A percentile compares a stretch with the other conserved stretches of the same genome.
These are phyloP conservation scores for Cyclostephanos tholiformis DNA, from an alignment of 108 stramenopile genomes.

Conservation along the genomic window DNA sequence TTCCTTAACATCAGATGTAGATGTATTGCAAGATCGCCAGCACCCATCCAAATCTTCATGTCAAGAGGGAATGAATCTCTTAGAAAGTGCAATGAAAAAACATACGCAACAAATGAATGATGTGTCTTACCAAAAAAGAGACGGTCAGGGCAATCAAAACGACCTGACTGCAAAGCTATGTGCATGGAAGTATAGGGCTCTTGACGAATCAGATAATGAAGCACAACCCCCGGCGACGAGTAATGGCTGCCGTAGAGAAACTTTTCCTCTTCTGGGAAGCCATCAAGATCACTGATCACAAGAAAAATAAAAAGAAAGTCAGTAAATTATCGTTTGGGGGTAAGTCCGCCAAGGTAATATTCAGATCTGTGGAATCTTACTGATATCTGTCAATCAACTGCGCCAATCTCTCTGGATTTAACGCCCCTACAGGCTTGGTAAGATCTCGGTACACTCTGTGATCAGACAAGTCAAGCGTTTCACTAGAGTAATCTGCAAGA, in stretches of 20 bases:
- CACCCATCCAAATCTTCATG: conserved; percentile 52
- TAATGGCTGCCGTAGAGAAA: conserved; percentile 97
- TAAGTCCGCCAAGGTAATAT: too few species aligned
- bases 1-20: conserved; percentile 91
- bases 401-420: conserved; percentile 74
- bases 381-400: conserved; percentile 73
- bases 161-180: conserved; percentile 89
- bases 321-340: background rate
- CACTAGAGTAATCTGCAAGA: conserved; percentile 82
- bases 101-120: background rate
- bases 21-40: conserved; percentile 80
- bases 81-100: background rate
- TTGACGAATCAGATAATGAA: conserved; percentile 80
- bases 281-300: conserved; percentile 65
- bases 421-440: conserved; percentile 92
- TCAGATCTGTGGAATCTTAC: conserved; percentile 1
- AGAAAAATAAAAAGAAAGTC: background rate
- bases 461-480: conserved; percentile 79
- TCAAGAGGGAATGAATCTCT: background rate
- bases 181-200: conserved; percentile 94
- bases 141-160: conserved; percentile 96
- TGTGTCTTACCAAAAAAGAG: conserved; percentile 68
- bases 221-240: conserved; percentile 91
- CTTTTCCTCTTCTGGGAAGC: conserved; percentile 76
- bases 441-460: conserved; percentile 87